These are phyloP conservation scores for Coniochaeta ligniaria DNA, from an alignment of 2,329 filamentous ascomycete species.

Conservation along the genomic window DNA sequence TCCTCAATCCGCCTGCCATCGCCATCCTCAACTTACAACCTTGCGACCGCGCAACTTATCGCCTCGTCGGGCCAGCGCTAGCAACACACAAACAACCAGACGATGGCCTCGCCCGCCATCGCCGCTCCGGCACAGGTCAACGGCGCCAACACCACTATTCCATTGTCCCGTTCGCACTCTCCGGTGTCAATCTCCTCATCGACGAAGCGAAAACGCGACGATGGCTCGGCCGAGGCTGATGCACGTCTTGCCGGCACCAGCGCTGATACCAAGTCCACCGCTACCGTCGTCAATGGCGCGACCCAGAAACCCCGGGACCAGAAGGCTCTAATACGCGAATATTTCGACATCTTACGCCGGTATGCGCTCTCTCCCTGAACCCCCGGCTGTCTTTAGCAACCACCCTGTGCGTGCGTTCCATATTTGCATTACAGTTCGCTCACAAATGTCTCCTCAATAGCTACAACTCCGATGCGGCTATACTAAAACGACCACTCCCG, in stretches of 20 bases:
- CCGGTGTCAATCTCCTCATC: slow-evolving; percentile 20
- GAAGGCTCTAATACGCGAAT: slow-evolving; percentile 29
- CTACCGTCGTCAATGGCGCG: slow-evolving; percentile 13
- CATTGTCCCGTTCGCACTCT: slow-evolving; percentile 18
- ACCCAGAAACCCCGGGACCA: slow-evolving; percentile 11
- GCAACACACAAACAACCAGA: background rate
- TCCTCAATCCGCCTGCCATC: background rate
- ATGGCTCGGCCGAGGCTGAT: slow-evolving; percentile 18
- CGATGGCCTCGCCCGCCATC: slow-evolving; percentile 24
- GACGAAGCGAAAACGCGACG: slow-evolving; percentile 53
- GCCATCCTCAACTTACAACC: background rate
- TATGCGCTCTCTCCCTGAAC: slow-evolving; percentile 21
- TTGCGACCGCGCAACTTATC: background rate
- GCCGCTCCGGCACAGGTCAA: slow-evolving; percentile 18
- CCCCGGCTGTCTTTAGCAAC: background rate
- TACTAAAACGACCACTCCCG: slow-evolving; percentile 47
- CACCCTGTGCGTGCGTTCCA: background rate
- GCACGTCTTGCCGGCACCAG: slow-evolving; percentile 14
- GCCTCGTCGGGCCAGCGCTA: background rate
- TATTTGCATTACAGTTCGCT: slow-evolving; percentile 11
- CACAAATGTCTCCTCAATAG: slow-evolving; percentile 28
- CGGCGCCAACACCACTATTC: slow-evolving; percentile 14
- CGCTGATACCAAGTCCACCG: slow-evolving; percentile 12
- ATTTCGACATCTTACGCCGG: slow-evolving; percentile 34
- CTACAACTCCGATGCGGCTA: slow-evolving; percentile 42